Percentiles rank a stretch among this genome's conserved stretches.
Evolutionary conservation across 352 stramenopile genomes (phyloP).

Genomic region (Detonula confervacea): DNA sequence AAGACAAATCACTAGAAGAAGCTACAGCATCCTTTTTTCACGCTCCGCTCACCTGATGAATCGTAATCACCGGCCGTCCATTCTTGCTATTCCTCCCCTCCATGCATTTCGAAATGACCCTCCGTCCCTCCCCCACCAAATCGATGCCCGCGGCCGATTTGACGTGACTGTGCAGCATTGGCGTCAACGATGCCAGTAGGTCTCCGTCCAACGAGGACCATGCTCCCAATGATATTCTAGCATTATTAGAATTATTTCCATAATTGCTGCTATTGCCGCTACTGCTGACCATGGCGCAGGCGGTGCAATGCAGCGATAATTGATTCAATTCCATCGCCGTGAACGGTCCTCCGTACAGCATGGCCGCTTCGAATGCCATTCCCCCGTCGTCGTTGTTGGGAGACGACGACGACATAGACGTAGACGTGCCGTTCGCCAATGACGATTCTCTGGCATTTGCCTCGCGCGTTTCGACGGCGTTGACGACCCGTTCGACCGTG

Average conservation of each 20-base stretch:
- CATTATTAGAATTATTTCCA: not conserved
- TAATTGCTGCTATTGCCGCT: not conserved
- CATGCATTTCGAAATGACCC: slow-evolving; percentile 33
- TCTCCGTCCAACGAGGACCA: slow-evolving; percentile 69
- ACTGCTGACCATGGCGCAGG: not conserved
- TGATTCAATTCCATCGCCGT: slow-evolving; percentile 41
- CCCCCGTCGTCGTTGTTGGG: too few species aligned
- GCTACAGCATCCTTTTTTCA: too few species aligned
- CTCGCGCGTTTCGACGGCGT: slow-evolving; percentile 44
- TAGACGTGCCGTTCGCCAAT: slow-evolving; percentile 9
- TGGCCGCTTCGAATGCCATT: slow-evolving; percentile 11
- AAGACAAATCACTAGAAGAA: too few species aligned
- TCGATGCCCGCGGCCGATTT: slow-evolving; percentile 56
- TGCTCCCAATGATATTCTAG: not conserved
- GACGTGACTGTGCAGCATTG: slow-evolving; percentile 73
- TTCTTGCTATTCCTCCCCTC: slow-evolving; percentile 16
- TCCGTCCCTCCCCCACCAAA: slow-evolving; percentile 63
- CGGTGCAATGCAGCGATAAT: slow-evolving; percentile 39
- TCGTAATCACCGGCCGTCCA: slow-evolving; percentile 42
- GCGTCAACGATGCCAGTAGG: slow-evolving; percentile 53
- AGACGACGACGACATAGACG: too few species aligned
- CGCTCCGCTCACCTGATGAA: slow-evolving; percentile 51
- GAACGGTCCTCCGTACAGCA: slow-evolving; percentile 45
- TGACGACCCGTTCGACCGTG: slow-evolving; percentile 49
- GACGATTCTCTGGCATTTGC: slow-evolving; percentile 40